Conservation (phyloP, 495 filamentous ascomycete genomes). For the Echria macrotheca region DNA sequence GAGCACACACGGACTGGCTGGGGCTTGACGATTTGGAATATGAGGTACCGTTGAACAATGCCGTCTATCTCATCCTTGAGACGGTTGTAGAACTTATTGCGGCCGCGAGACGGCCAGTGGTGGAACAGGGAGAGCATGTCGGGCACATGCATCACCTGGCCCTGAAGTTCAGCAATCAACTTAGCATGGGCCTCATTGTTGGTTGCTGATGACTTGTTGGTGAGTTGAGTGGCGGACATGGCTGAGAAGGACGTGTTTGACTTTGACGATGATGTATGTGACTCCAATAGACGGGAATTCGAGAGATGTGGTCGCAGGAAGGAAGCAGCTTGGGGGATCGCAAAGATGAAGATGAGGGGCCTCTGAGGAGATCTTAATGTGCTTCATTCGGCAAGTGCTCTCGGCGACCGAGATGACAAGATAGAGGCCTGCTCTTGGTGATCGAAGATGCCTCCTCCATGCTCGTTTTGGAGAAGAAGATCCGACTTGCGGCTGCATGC, state of each 20-base stretch:
- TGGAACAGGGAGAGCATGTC: slow-evolving; percentile 1
- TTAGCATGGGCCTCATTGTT: slow-evolving; percentile 7
- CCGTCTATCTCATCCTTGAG: slow-evolving; percentile 3
- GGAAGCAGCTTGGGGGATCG: not conserved
- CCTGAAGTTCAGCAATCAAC: slow-evolving; percentile 4
- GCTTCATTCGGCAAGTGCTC: not conserved
- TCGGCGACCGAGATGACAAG: not conserved
- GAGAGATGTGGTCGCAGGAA: not conserved
- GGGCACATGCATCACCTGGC: slow-evolving; percentile 5
- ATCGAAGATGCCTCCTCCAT: not conserved
- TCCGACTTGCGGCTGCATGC: not conserved
- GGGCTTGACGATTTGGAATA: too few species aligned
- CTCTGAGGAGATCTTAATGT: too few species aligned
- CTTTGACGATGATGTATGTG: not conserved
- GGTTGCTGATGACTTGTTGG: not conserved
- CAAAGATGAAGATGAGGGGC: too few species aligned
- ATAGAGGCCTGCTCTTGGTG: not conserved
- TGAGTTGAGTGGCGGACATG: not conserved
- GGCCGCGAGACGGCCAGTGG: slow-evolving; percentile 2
- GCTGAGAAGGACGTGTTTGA: not conserved
- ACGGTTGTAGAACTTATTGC: slow-evolving; percentile 6
- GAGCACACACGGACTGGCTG: not conserved
- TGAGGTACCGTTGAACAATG: not conserved
- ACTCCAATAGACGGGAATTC: not conserved
- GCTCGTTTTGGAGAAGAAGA: not conserved